Conservation (phyloP, 371 early-diverging fungal genomes). For the Mortierella sp. region DNA sequence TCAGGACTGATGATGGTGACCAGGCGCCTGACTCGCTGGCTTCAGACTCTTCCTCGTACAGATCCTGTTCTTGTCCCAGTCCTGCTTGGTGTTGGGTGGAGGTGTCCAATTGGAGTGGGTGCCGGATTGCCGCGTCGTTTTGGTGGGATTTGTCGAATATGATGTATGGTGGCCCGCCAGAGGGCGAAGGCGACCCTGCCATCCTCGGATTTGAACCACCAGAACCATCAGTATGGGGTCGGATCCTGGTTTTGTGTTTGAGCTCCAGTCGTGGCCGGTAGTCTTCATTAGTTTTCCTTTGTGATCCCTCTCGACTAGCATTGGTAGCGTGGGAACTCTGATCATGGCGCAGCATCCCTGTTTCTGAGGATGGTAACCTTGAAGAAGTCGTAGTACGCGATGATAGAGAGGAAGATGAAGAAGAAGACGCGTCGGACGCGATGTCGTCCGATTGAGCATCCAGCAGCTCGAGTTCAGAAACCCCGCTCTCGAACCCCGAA, state of each 20-base stretch:
- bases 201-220: neutral
- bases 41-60: neutral
- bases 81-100: neutral
- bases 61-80: neutral
- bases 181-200: conserved; percentile 2
- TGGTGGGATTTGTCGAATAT: conserved; percentile 17
- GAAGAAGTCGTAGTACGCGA: neutral
- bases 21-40: neutral
- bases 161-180: neutral
- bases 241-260: neutral
- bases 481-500: conserved; percentile 11
- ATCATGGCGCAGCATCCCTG: neutral
- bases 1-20: neutral
- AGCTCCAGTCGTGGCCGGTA: neutral
- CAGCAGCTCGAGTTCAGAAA: conserved; percentile 10
- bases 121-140: neutral
- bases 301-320: neutral
- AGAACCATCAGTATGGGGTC: neutral
- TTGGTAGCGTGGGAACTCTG: neutral
- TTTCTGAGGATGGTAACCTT: neutral
- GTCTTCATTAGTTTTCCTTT: neutral
- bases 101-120: neutral
- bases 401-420: neutral
- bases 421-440: neutral
- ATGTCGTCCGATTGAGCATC: neutral